Evolutionary conservation across 2,329 filamentous ascomycete genomes (phyloP).

Genomic region (Aspergillus hiratsukae): DNA sequence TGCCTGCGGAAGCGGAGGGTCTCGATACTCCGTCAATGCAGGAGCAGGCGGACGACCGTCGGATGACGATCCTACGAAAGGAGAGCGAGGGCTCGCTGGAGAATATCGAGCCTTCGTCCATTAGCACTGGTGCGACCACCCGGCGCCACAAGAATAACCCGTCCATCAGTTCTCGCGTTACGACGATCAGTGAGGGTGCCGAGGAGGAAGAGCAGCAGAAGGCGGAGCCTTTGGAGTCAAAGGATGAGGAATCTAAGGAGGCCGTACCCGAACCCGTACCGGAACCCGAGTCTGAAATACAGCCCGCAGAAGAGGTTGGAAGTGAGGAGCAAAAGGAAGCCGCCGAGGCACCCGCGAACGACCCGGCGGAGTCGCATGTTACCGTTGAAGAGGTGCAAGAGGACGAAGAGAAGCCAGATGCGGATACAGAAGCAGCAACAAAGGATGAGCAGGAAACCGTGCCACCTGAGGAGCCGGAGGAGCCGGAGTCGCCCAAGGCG

Average conservation of each 20-base stretch:
- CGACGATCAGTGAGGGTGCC: conserved; percentile 76
- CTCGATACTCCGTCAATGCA: conserved; percentile 50
- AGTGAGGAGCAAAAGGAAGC: conserved; percentile 1
- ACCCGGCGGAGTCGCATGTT: conserved; percentile 13
- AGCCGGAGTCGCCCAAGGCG: not conserved
- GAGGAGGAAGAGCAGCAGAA: conserved; percentile 54
- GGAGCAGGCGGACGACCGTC: conserved; percentile 25
- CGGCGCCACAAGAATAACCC: conserved; percentile 79
- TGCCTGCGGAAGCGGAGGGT: conserved; percentile 88
- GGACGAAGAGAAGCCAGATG: conserved; percentile 9
- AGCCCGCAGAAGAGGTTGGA: conserved; percentile 1
- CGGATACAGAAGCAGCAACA: conserved; percentile 1
- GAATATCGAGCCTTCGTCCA: conserved; percentile 42
- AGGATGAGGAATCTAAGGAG: conserved; percentile 5
- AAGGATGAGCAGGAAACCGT: conserved; percentile 8
- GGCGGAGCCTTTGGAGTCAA: conserved; percentile 10
- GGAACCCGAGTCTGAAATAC: not conserved
- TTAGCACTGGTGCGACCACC: conserved; percentile 63
- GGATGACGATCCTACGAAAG: conserved; percentile 36
- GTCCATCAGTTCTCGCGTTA: conserved; percentile 71
- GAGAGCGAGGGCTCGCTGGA: conserved; percentile 23
- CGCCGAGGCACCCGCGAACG: not conserved
- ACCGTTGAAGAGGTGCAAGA: conserved; percentile 18
- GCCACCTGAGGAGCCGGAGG: not conserved
- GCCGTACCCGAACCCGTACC: not conserved